These are phyloP conservation scores for Geotrichum macrosporum DNA, from an alignment of 1,139 yeast species.

Conservation along the genomic window DNA sequence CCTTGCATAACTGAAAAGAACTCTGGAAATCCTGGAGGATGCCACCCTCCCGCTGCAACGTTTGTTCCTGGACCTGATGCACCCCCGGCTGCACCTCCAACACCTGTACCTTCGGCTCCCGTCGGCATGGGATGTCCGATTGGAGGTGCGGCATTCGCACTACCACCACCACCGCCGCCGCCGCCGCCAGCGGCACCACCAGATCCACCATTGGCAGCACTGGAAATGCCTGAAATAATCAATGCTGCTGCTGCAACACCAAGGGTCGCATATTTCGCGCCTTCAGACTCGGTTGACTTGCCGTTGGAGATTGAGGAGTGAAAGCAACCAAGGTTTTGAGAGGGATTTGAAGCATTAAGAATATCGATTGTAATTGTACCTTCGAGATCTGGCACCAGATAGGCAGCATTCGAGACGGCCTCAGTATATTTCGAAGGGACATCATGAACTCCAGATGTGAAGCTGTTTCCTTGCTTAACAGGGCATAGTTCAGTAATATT, in stretches of 20 bases:
- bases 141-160: too few species aligned
- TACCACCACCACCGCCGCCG: too few species aligned
- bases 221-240: conserved; percentile 25
- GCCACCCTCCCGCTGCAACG: conserved; percentile 28
- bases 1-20: conserved; percentile 32
- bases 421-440: conserved; percentile 32
- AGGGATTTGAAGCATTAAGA: conserved; percentile 26
- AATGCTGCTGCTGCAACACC: conserved; percentile 35
- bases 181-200: conserved; percentile 20
- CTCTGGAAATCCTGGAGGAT: conserved; percentile 31
- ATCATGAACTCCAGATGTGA: conserved; percentile 29
- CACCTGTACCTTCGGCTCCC: too few species aligned
- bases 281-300: conserved; percentile 28
- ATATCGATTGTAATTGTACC: conserved; percentile 30
- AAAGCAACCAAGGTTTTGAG: conserved; percentile 32
- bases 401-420: conserved; percentile 32
- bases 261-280: conserved; percentile 32
- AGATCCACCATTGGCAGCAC: conserved; percentile 24
- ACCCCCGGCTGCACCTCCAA: conserved; percentile 12
- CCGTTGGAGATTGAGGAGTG: conserved; percentile 34
- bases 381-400: conserved; percentile 35
- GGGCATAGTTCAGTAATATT: conserved; percentile 35
- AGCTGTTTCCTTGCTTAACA: conserved; percentile 28
- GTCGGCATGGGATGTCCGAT: conserved; percentile 13
- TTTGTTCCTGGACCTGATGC: conserved; percentile 23